Evolutionary conservation across 1,284 basidiomycete species (phyloP).

Genomic region (Sphaerobolus stellatus): DNA sequence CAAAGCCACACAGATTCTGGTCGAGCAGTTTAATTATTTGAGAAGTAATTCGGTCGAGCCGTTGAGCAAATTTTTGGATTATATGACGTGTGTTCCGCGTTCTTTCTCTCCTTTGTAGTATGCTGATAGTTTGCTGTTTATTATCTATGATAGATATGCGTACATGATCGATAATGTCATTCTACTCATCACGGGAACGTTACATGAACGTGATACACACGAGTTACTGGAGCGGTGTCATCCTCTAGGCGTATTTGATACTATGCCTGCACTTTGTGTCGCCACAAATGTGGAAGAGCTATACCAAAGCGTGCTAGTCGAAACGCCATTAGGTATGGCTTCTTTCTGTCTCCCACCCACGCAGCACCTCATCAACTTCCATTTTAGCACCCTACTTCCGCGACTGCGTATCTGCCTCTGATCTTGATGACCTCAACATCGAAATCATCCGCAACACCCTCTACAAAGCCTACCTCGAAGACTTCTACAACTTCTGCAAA

Average conservation of each 20-base stretch:
- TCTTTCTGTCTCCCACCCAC: conserved; percentile 1
- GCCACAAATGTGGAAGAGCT: conserved; percentile 99
- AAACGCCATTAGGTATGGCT: conserved; percentile 88
- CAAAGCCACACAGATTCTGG: conserved; percentile 92
- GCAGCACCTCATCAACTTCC: conserved; percentile 12
- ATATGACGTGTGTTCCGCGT: conserved; percentile 75
- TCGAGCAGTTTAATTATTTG: conserved; percentile 96
- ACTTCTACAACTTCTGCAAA: conserved; percentile 86
- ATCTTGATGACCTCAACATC: conserved; percentile 98
- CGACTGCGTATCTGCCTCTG: conserved; percentile 90
- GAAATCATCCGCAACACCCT: conserved; percentile 99
- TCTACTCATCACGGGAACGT: conserved; percentile 93
- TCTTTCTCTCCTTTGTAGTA: too few species aligned
- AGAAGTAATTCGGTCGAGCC: conserved; percentile 90
- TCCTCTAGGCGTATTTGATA: conserved; percentile 95
- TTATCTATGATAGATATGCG: conserved; percentile 63
- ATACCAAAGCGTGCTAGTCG: conserved; percentile 95
- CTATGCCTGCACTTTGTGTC: conserved; percentile 98
- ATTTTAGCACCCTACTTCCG: conserved; percentile 91
- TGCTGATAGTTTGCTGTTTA: conserved; percentile 2
- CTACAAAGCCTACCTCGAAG: conserved; percentile 98
- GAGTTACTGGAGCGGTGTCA: conserved; percentile 97
- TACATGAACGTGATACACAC: conserved; percentile 97
- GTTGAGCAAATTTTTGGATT: conserved; percentile 92
- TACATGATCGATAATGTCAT: conserved; percentile 99